These are phyloP conservation scores for Zelonia costaricensis DNA, from an alignment of 208 protist genomes.

Conservation along the genomic window DNA sequence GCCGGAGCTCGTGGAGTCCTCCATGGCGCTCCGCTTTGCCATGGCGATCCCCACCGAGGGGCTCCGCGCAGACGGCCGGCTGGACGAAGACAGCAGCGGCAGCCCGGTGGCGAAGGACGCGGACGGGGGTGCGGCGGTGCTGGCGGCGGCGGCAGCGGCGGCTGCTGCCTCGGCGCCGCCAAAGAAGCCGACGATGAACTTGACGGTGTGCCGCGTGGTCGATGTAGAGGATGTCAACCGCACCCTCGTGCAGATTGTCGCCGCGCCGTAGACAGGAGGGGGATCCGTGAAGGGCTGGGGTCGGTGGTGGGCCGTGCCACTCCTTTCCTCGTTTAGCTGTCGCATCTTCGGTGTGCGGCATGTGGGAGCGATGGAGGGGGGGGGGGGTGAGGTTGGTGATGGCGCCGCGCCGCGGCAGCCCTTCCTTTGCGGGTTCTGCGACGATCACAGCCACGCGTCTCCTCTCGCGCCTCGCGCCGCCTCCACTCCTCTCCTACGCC, in stretches of 20 bases:
- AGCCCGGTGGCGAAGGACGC: not conserved
- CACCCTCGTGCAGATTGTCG: conserved; percentile 16
- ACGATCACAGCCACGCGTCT: too few species aligned
- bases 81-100: not conserved
- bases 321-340: too few species aligned
- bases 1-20: conserved; percentile 18
- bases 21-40: conserved; percentile 18
- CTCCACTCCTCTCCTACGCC: too few species aligned
- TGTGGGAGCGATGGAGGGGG: too few species aligned
- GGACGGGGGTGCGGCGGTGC: not conserved
- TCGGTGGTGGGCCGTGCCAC: too few species aligned
- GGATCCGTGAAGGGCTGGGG: not conserved
- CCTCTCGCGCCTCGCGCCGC: too few species aligned
- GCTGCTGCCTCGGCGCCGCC: not conserved
- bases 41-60: conserved; percentile 18
- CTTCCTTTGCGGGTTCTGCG: too few species aligned
- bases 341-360: too few species aligned
- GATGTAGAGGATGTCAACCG: conserved; percentile 32
- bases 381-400: too few species aligned
- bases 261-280: not conserved
- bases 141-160: not conserved
- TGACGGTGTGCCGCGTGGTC: conserved; percentile 27
- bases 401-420: too few species aligned
- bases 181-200: conserved; percentile 12
- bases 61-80: conserved; percentile 1